Conservation (phyloP, 2,329 filamentous ascomycete genomes). For the Fusarium concolor region DNA sequence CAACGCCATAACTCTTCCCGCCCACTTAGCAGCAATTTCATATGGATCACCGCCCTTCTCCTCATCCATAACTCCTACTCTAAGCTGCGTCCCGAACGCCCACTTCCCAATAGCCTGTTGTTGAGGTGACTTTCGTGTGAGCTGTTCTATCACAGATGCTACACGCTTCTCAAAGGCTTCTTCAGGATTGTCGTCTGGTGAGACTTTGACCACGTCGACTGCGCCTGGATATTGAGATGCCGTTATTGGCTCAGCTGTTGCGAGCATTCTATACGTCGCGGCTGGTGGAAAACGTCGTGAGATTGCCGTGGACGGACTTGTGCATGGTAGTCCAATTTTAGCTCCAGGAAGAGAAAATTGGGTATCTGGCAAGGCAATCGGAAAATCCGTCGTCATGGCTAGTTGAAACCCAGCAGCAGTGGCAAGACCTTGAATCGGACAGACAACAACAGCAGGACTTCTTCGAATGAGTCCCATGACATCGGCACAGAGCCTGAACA, state of each 20-base stretch:
- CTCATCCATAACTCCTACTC: conserved; percentile 1
- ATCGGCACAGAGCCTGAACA: conserved; percentile 39
- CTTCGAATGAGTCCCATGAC: conserved; percentile 40
- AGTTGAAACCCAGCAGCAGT: conserved; percentile 44
- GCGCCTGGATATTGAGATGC: conserved; percentile 30
- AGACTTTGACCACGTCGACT: conserved; percentile 29
- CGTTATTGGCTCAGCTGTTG: conserved; percentile 29
- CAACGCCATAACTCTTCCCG: conserved; percentile 41
- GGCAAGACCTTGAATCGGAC: conserved; percentile 42
- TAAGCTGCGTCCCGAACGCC: conserved; percentile 43
- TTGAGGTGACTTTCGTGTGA: conserved; percentile 31
- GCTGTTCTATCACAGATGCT: conserved; percentile 4
- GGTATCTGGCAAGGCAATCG: conserved; percentile 32
- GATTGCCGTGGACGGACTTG: conserved; percentile 38
- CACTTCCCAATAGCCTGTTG: conserved; percentile 43
- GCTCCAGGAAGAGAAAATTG: conserved; percentile 37
- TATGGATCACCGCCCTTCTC: conserved; percentile 35
- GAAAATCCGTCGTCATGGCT: conserved; percentile 41
- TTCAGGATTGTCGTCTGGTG: fast-evolving
- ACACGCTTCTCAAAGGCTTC: conserved; percentile 32
- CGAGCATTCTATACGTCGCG: conserved; percentile 34
- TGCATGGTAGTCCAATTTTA: conserved; percentile 43
- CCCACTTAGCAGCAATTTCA: conserved; percentile 36
- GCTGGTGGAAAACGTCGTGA: conserved; percentile 34
- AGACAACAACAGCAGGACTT: conserved; percentile 41